Conservation (phyloP, 1,284 basidiomycete genomes). For the Trichosporon ovoides region DNA sequence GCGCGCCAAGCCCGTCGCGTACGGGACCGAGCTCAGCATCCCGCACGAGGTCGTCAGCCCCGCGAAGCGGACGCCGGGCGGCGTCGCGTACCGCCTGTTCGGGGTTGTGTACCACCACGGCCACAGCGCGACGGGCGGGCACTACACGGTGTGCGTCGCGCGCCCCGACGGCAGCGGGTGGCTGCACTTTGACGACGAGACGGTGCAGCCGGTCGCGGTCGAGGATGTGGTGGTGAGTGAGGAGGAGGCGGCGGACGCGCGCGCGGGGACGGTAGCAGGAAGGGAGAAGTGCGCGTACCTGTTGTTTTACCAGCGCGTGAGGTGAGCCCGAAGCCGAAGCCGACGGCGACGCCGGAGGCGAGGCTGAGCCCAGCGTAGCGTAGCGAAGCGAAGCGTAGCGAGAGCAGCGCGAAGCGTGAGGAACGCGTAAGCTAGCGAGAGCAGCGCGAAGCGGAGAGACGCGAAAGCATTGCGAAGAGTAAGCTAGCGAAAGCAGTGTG, state of each 20-base stretch:
- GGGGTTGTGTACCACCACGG: slow-evolving; percentile 95
- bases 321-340: background rate
- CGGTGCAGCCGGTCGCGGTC: slow-evolving; percentile 68
- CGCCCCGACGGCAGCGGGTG: slow-evolving; percentile 64
- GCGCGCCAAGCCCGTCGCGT: slow-evolving; percentile 73
- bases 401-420: too few species aligned
- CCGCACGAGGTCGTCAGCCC: slow-evolving; percentile 64
- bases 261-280: slow-evolving; percentile 51
- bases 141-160: slow-evolving; percentile 90
- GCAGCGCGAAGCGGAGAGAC: background rate
- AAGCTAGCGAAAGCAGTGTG: too few species aligned
- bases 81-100: slow-evolving; percentile 73
- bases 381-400: background rate
- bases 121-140: slow-evolving; percentile 79
- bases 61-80: slow-evolving; percentile 52
- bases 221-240: slow-evolving; percentile 69
- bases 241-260: slow-evolving; percentile 52
- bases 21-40: slow-evolving; percentile 72
- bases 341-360: background rate
- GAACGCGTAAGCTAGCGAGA: slow-evolving; percentile 1
- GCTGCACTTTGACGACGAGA: slow-evolving; percentile 91
- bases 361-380: too few species aligned
- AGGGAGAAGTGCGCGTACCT: slow-evolving; percentile 65
- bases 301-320: slow-evolving; percentile 65
- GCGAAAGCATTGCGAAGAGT: too few species aligned